A percentile compares a stretch with the other conserved stretches of the same genome.
Conservation (phyloP, 2,329 filamentous ascomycete species). For the Phaeosphaeriaceae sp. region DNA sequence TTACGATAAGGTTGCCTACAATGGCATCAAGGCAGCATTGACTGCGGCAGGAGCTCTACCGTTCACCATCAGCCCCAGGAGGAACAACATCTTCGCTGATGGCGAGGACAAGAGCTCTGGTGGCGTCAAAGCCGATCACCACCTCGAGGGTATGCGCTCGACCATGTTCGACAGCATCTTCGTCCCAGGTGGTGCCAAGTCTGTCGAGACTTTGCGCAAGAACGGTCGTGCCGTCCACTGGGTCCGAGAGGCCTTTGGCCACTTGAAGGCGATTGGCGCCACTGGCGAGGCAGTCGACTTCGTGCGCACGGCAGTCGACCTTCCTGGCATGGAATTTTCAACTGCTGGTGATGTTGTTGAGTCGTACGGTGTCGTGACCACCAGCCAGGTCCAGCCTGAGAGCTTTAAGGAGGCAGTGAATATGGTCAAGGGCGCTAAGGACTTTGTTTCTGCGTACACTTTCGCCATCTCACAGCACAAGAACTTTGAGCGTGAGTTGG, state of each 20-base stretch:
- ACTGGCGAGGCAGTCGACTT: constrained; percentile 75
- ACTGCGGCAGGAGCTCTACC: constrained; percentile 69
- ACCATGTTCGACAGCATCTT: constrained; percentile 84
- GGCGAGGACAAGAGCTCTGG: constrained; percentile 63
- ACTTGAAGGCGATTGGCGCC: constrained; percentile 79
- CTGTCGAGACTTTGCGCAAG: constrained; percentile 68
- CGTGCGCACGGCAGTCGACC: constrained; percentile 57
- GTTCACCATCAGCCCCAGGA: constrained; percentile 74
- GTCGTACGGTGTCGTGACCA: constrained; percentile 80
- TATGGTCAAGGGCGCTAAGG: constrained; percentile 70
- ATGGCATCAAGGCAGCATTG: constrained; percentile 69
- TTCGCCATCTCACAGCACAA: constrained; percentile 74
- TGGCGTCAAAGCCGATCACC: constrained; percentile 73
- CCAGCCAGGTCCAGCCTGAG: constrained; percentile 60
- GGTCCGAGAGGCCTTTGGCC: constrained; percentile 80
- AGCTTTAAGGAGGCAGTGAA: constrained; percentile 67
- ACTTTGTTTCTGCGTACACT: constrained; percentile 75
- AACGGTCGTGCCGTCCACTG: constrained; percentile 78
- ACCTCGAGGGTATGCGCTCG: constrained; percentile 79
- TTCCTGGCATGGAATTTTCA: constrained; percentile 59
- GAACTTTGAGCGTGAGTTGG: constrained; percentile 76
- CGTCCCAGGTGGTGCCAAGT: constrained; percentile 73
- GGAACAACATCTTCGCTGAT: constrained; percentile 69
- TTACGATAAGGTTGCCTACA: constrained; percentile 72
- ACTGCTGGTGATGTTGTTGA: constrained; percentile 63